Conservation (phyloP, 805 yeast genomes). For the Zygotorulaspora chibaensis region DNA sequence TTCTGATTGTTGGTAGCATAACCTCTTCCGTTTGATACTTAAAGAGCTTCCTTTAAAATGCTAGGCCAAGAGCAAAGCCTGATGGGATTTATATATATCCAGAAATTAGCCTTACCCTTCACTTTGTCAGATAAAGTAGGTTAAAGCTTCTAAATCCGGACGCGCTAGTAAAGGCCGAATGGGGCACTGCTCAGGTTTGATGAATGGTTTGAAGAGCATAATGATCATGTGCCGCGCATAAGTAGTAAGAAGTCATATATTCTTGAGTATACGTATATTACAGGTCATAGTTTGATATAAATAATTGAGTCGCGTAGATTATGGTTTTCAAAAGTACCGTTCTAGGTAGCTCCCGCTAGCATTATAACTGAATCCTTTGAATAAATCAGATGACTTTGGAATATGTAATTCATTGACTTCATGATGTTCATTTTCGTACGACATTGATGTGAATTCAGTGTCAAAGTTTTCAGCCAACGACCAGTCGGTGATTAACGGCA, state of each 20-base stretch:
- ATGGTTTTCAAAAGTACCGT: conserved; percentile 19
- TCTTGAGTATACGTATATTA: too few relatives aligned
- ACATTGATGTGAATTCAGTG: conserved; percentile 69
- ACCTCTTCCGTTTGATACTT: too few relatives aligned
- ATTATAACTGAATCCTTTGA: conserved; percentile 37
- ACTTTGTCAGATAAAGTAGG: not conserved
- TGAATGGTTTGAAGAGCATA: too few relatives aligned
- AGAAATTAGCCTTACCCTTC: too few relatives aligned
- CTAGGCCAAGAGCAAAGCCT: too few relatives aligned
- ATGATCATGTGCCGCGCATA: too few relatives aligned
- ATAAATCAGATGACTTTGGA: conserved; percentile 21
- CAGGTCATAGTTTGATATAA: not conserved
- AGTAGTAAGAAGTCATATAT: too few relatives aligned
- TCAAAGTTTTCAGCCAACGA: conserved; percentile 82
- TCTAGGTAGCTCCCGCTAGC: conserved; percentile 37
- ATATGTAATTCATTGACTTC: conserved; percentile 11
- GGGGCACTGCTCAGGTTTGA: too few relatives aligned
- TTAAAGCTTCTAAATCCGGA: too few relatives aligned
- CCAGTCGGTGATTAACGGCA: conserved; percentile 80
- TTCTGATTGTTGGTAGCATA: conserved; percentile 14
- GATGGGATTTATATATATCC: too few relatives aligned
- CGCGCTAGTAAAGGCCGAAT: too few relatives aligned
- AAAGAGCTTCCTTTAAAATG: too few relatives aligned
- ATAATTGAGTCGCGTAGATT: not conserved
- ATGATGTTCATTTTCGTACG: conserved; percentile 36